phyloP scores from a whole-genome alignment of 2,329 filamentous ascomycete species.

The Paradendryphiella salina region DNA sequence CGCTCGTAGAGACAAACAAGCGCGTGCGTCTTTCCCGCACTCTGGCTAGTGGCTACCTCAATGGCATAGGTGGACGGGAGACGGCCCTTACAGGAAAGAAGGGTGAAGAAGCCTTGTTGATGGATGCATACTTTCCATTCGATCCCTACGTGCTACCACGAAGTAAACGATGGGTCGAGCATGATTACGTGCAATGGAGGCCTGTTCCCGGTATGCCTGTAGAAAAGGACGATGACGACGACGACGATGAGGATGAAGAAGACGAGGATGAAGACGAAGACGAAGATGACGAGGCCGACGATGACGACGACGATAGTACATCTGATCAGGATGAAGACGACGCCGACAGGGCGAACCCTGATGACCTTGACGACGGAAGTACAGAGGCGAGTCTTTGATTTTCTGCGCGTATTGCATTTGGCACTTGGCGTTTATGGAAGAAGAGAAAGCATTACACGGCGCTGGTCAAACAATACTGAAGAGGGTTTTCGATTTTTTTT shows the following conservation, averaged over 20 bases:
- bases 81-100: slow-evolving; percentile 57
- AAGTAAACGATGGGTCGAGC: slow-evolving; percentile 85
- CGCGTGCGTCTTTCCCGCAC: slow-evolving; percentile 77
- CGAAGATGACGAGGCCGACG: slow-evolving; percentile 4
- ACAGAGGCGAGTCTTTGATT: slow-evolving; percentile 9
- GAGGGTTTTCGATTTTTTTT: too few species aligned
- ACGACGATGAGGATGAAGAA: slow-evolving; percentile 24
- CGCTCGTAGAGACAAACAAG: slow-evolving; percentile 89
- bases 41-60: slow-evolving; percentile 58
- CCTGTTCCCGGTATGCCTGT: slow-evolving; percentile 47
- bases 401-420: not conserved
- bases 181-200: slow-evolving; percentile 49
- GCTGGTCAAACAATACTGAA: not conserved
- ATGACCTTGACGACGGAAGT: slow-evolving; percentile 9
- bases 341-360: not conserved
- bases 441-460: not conserved
- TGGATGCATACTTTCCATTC: slow-evolving; percentile 96
- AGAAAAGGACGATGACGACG: slow-evolving; percentile 52
- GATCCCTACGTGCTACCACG: slow-evolving; percentile 90
- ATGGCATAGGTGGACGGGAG: slow-evolving; percentile 56
- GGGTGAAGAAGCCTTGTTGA: slow-evolving; percentile 77
- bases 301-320: slow-evolving; percentile 13
- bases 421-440: not conserved
- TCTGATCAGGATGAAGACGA: slow-evolving; percentile 5
- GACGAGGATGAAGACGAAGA: slow-evolving; percentile 3